phyloP scores from a whole-genome alignment of 306 rosid species.

The Sesbania bispinosa region DNA sequence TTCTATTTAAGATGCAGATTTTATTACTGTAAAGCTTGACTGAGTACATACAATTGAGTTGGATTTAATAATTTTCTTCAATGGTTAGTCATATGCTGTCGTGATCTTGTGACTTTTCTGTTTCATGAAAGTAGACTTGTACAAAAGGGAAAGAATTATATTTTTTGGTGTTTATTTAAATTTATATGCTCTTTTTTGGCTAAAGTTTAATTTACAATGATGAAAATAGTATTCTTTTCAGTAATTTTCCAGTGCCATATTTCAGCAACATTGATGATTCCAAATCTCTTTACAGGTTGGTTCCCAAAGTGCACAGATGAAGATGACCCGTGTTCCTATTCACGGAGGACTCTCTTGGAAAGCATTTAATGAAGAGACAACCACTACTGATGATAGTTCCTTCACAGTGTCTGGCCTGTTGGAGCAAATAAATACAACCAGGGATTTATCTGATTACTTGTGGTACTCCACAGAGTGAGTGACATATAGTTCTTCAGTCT shows the following conservation, averaged over 20 bases:
- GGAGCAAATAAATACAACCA: slow-evolving; percentile 93
- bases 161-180: neutral
- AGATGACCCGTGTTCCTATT: slow-evolving; percentile 86
- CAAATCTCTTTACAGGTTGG: slow-evolving; percentile 58
- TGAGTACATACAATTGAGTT: slow-evolving; percentile 4
- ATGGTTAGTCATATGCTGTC: neutral
- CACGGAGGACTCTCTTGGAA: slow-evolving; percentile 88
- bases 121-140: neutral
- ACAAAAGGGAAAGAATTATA: neutral
- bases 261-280: slow-evolving; percentile 5
- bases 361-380: slow-evolving; percentile 74
- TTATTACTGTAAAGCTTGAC: neutral
- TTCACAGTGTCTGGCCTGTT: slow-evolving; percentile 71
- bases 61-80: neutral
- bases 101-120: neutral
- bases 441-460: slow-evolving; percentile 88
- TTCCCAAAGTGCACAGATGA: slow-evolving; percentile 73
- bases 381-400: slow-evolving; percentile 63
- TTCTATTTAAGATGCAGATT: slow-evolving; percentile 5
- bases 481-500: neutral
- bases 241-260: neutral
- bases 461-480: slow-evolving; percentile 99
- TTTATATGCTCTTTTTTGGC: neutral
- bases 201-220: neutral
- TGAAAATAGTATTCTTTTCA: neutral